Percentiles rank a stretch among this genome's conserved stretches.
These are phyloP conservation scores for Penicillium angulare DNA, from an alignment of 495 filamentous ascomycete genomes.

Conservation along the genomic window DNA sequence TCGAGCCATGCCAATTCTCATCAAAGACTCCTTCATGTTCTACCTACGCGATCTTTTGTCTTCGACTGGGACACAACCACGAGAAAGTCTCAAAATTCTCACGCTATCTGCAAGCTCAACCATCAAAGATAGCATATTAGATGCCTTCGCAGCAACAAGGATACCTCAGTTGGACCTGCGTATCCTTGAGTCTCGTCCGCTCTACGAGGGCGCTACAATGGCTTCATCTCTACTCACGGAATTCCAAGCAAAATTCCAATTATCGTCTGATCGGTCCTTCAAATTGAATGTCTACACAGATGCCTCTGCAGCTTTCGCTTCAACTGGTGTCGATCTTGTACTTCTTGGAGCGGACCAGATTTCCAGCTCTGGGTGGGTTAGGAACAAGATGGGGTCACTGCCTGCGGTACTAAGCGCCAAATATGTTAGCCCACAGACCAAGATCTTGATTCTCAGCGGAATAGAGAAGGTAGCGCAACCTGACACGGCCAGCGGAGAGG, in stretches of 20 bases:
- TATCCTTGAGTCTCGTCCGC: slow-evolving; percentile 64
- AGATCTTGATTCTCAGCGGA: slow-evolving; percentile 55
- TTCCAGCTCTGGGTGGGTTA: slow-evolving; percentile 49
- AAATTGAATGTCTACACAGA: slow-evolving; percentile 57
- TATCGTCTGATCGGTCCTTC: slow-evolving; percentile 15
- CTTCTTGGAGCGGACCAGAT: slow-evolving; percentile 65
- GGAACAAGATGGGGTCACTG: slow-evolving; percentile 66
- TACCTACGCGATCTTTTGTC: slow-evolving; percentile 35
- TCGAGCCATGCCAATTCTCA: slow-evolving; percentile 16
- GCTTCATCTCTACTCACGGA: slow-evolving; percentile 44
- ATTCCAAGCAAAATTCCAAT: slow-evolving; percentile 21
- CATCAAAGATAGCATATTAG: slow-evolving; percentile 44
- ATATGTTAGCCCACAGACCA: slow-evolving; percentile 36
- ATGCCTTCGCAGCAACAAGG: slow-evolving; percentile 24
- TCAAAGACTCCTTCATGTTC: slow-evolving; percentile 33
- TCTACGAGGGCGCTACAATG: slow-evolving; percentile 61
- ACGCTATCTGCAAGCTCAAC: slow-evolving; percentile 63
- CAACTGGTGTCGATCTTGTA: slow-evolving; percentile 47
- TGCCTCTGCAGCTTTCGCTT: slow-evolving; percentile 55
- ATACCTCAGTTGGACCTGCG: slow-evolving; percentile 48
- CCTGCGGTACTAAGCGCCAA: slow-evolving; percentile 52
- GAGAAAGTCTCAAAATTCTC: slow-evolving; percentile 44
- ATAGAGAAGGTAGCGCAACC: slow-evolving; percentile 58
- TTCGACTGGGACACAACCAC: slow-evolving; percentile 9
- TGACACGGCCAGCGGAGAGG: slow-evolving; percentile 29